Base-by-base conservation (phyloP, 2,329 filamentous ascomycete species). In the Periconia digitata region DNA sequence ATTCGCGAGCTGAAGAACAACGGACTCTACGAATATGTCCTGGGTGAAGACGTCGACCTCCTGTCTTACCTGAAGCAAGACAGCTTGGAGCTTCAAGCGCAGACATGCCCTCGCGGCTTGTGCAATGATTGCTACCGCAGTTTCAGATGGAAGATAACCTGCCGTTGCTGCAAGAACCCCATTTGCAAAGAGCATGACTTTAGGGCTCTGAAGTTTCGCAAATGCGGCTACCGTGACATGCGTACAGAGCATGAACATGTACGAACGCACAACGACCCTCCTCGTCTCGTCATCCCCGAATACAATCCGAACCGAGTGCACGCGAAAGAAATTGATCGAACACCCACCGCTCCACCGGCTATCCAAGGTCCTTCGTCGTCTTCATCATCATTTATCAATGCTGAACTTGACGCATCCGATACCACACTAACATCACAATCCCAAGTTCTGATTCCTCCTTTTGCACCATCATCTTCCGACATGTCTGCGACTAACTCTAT, bases 131-230 rank as follows among this genome's bases (percentile, higher is more conserved):
- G 81, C 61, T 81, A 81, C 54, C 74, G 77, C 23, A 79, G 76
- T n/a, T 77, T 79, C 40, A 74, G 78, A 40, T 84, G 81, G 81
- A 82, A 81, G 56, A 75, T 83, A n/a, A 74, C 78, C 34, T 84
- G 81, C 63, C 78, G 79, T 57, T 75, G 72, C 37, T 84, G 81
- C 67, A 79, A 79, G 35, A 79, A 74, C 45, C 75, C 80, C 2
- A 68, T 84, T 21, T 84, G 81, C 64, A 81, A 82, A 56, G 80
- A 83, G 56, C 81, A 84, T 60, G 81, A 84, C 54, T 76, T 84
- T 38, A 76, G 80, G 21, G 79, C 76, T 13, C 70, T 82, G 17
- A 79, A 80, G 44, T 71, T 82, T 22, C 72, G 80, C 32, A 81
- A 82, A 41, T 84, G 81, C 58, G 81, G 81, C 16, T 83, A 77